Percentiles rank a stretch among this genome's conserved stretches.
phyloP scores from a whole-genome alignment of 2,329 filamentous ascomycete genomes.

The Immersiporthe knoxdaviesiana region DNA sequence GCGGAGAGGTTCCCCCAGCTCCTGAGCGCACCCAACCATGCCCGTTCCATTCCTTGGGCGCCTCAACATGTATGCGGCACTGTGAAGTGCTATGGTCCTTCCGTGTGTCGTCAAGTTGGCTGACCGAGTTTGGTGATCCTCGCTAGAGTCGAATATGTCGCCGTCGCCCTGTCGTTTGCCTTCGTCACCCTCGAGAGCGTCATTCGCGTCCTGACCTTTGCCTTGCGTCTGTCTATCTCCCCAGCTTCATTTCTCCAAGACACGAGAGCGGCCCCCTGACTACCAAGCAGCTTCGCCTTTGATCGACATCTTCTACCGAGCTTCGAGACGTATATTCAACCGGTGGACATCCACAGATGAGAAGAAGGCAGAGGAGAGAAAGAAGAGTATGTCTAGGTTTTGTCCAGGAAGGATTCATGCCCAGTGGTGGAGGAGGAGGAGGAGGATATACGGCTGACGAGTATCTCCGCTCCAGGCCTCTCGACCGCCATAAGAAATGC shows the following conservation, averaged over 20 bases:
- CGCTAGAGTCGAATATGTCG: conserved; percentile 79
- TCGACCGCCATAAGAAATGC: conserved; percentile 82
- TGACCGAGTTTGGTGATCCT: conserved; percentile 1
- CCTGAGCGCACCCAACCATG: conserved; percentile 48
- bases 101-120: background rate
- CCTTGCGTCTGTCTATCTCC: conserved; percentile 68
- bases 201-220: conserved; percentile 83
- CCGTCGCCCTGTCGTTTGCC: conserved; percentile 80
- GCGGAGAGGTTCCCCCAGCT: background rate
- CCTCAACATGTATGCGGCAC: conserved; percentile 52
- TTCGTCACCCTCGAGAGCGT: conserved; percentile 82
- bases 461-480: conserved; percentile 58
- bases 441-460: conserved; percentile 17
- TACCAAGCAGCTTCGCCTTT: conserved; percentile 68
- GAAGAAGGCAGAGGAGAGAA: conserved; percentile 68
- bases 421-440: background rate
- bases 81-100: background rate
- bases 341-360: conserved; percentile 71
- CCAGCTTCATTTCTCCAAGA: background rate
- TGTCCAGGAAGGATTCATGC: conserved; percentile 51
- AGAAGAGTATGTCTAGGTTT: conserved; percentile 57
- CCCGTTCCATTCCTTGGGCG: conserved; percentile 57
- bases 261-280: conserved; percentile 27
- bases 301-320: conserved; percentile 79
- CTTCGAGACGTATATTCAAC: conserved; percentile 83